These are phyloP conservation scores for Nidula microcarpa DNA, from an alignment of 768 basidiomycete genomes.

Conservation along the genomic window DNA sequence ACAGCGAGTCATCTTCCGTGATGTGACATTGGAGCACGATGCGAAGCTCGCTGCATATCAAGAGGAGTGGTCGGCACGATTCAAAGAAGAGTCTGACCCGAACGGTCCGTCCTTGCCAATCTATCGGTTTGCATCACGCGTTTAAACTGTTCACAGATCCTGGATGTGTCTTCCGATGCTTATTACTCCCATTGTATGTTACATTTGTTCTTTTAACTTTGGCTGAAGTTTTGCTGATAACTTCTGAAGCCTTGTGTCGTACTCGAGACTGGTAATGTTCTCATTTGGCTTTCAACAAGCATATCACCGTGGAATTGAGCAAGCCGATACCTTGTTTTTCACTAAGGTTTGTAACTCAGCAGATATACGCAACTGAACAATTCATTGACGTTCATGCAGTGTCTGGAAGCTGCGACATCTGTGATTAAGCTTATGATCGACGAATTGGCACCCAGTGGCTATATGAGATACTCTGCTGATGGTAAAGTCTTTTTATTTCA, in stretches of 20 bases:
- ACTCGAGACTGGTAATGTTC: slow-evolving; percentile 81
- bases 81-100: slow-evolving; percentile 56
- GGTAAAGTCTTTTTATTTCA: slow-evolving; percentile 33
- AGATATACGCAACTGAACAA: neutral
- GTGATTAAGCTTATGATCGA: slow-evolving; percentile 68
- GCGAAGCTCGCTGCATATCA: slow-evolving; percentile 51
- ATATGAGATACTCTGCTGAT: slow-evolving; percentile 78
- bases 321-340: slow-evolving; percentile 63
- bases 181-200: slow-evolving; percentile 70
- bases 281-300: slow-evolving; percentile 87
- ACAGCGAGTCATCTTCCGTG: slow-evolving; percentile 65
- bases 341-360: slow-evolving; percentile 43
- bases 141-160: slow-evolving; percentile 36
- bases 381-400: slow-evolving; percentile 34
- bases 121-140: neutral
- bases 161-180: slow-evolving; percentile 57
- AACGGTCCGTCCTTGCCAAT: slow-evolving; percentile 34
- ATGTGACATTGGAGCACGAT: slow-evolving; percentile 61
- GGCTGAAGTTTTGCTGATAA: neutral
- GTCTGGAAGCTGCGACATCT: slow-evolving; percentile 64
- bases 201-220: neutral
- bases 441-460: slow-evolving; percentile 63
- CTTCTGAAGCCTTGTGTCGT: slow-evolving; percentile 58
- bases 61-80: slow-evolving; percentile 65
- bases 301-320: slow-evolving; percentile 63